Conservation (phyloP, 2,329 filamentous ascomycete genomes). For the Didymellaceae sp. region DNA sequence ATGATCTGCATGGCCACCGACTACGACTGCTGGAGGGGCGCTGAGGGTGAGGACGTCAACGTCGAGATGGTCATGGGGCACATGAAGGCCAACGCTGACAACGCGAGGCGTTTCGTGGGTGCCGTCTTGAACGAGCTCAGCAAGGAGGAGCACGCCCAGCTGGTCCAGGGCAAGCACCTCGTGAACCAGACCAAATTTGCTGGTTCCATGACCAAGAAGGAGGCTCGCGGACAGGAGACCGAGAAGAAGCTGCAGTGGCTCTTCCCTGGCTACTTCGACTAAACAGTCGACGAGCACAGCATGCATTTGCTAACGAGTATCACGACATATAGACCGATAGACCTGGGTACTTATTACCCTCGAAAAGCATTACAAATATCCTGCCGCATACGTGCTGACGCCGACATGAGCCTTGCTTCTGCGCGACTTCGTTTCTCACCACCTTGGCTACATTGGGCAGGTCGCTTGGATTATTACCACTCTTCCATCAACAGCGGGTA, state of each 20-base stretch:
- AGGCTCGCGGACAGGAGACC: constrained; percentile 74
- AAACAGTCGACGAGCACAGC: constrained; percentile 1
- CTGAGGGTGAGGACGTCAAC: constrained; percentile 76
- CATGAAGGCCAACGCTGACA: constrained; percentile 91
- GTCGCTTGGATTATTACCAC: constrained; percentile 9
- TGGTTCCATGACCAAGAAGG: constrained; percentile 80
- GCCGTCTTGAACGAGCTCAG: constrained; percentile 86
- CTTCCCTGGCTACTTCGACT: constrained; percentile 79
- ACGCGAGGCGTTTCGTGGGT: constrained; percentile 83
- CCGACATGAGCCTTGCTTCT: constrained; percentile 6
- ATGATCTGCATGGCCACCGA: constrained; percentile 99
- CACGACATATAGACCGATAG: constrained; percentile 19
- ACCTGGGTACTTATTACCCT: constrained; percentile 4
- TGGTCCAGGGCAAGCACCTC: constrained; percentile 82
- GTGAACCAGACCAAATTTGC: constrained; percentile 78
- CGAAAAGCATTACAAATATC: constrained; percentile 14
- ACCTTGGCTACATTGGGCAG: constrained; percentile 21
- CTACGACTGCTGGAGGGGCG: constrained; percentile 96
- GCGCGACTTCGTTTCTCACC: not conserved
- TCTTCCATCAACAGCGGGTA: constrained; percentile 2
- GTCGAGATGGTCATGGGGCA: constrained; percentile 97
- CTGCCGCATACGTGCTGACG: not conserved
- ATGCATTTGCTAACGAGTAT: constrained; percentile 6
- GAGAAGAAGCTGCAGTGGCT: constrained; percentile 83
- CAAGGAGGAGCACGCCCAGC: constrained; percentile 75